phyloP scores from a whole-genome alignment of 495 filamentous ascomycete genomes.

The Penicillium paradoxum region DNA sequence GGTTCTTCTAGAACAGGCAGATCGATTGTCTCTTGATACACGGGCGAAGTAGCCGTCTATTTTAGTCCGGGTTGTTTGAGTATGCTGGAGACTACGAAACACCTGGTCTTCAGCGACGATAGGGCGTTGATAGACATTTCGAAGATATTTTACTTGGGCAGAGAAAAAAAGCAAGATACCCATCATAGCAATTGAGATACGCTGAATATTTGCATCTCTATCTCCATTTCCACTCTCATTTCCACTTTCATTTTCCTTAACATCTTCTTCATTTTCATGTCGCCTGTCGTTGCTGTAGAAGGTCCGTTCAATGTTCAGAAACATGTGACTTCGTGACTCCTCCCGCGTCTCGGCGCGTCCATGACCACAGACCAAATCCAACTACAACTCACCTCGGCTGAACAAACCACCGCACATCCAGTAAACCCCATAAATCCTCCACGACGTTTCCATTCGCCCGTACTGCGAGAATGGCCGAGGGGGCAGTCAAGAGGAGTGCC shows the following conservation, averaged over 20 bases:
- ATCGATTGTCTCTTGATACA: slow-evolving; percentile 62
- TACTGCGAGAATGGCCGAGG: slow-evolving; percentile 31
- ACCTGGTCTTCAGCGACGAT: background rate
- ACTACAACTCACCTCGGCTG: background rate
- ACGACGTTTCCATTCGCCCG: slow-evolving; percentile 15
- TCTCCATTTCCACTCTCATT: background rate
- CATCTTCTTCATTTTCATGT: too few relatives aligned
- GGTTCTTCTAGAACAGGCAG: slow-evolving; percentile 58
- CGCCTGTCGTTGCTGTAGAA: background rate
- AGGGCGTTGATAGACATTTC: background rate
- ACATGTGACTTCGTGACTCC: slow-evolving; percentile 45
- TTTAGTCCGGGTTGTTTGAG: background rate
- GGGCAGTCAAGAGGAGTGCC: slow-evolving; percentile 30
- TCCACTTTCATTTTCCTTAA: too few relatives aligned
- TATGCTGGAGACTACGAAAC: background rate
- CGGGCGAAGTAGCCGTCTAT: slow-evolving; percentile 43
- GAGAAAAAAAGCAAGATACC: background rate
- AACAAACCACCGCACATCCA: background rate
- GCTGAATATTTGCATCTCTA: background rate
- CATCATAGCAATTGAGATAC: background rate
- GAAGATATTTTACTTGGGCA: background rate
- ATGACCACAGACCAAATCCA: background rate
- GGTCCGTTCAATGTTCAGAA: slow-evolving; percentile 9
- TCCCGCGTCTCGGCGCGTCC: slow-evolving; percentile 28
- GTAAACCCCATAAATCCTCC: background rate